Percentiles rank a stretch among this genome's conserved stretches.
Evolutionary conservation across 345 rosid species (phyloP).

Genomic region (Citrus medica): DNA sequence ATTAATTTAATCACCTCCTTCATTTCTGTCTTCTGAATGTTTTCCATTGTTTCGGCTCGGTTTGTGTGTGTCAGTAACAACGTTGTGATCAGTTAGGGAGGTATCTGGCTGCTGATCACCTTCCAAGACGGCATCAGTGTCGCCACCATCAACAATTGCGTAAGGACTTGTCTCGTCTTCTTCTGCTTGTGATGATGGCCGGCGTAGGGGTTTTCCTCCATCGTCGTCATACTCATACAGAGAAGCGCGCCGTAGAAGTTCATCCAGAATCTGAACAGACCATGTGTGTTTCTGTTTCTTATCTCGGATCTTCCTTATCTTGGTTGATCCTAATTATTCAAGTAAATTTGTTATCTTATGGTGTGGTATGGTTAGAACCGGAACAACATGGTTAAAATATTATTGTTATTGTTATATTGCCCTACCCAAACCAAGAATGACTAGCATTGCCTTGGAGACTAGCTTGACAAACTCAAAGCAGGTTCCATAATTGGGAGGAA

Average conservation of each 20-base stretch:
- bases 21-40: background rate
- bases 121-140: too few relatives aligned
- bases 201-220: constrained; percentile 14
- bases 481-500: constrained; percentile 37
- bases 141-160: background rate
- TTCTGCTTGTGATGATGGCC: background rate
- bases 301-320: constrained; percentile 23
- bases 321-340: constrained; percentile 24
- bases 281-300: constrained; percentile 43
- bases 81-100: too few relatives aligned
- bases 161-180: background rate
- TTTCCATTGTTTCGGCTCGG: too few relatives aligned
- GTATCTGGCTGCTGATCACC: too few relatives aligned
- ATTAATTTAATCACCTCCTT: background rate
- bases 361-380: background rate
- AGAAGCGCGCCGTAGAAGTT: constrained; percentile 18
- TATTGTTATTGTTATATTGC: background rate
- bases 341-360: background rate
- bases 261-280: constrained; percentile 43
- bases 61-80: background rate
- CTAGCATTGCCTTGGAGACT: constrained; percentile 33
- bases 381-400: background rate
- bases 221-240: constrained; percentile 21
- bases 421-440: constrained; percentile 41
- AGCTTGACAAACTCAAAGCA: constrained; percentile 34